Evolutionary conservation across 768 basidiomycete species (phyloP).

Genomic region (Trametes cingulata): DNA sequence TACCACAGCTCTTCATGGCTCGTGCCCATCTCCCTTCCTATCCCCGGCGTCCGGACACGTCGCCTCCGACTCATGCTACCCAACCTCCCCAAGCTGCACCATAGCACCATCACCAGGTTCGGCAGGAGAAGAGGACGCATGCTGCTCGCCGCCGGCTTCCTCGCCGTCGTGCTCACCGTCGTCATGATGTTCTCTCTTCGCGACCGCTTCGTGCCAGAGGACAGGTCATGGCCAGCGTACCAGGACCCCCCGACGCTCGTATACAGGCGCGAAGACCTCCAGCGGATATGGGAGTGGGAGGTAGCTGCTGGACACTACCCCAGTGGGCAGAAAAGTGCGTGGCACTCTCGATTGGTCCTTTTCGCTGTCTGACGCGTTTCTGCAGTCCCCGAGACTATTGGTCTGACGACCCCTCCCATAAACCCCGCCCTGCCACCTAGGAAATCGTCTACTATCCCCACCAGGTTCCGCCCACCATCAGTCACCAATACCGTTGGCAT

Average conservation of each 20-base stretch:
- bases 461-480: constrained; percentile 50
- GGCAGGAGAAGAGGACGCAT: constrained; percentile 59
- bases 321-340: constrained; percentile 73
- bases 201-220: constrained; percentile 59
- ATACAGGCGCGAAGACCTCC: constrained; percentile 75
- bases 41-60: constrained; percentile 60
- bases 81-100: constrained; percentile 62
- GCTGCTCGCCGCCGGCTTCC: constrained; percentile 48
- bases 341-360: constrained; percentile 3
- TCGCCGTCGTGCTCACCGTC: constrained; percentile 51
- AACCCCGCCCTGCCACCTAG: constrained; percentile 78
- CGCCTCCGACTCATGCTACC: constrained; percentile 58
- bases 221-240: constrained; percentile 59
- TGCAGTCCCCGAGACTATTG: constrained; percentile 71
- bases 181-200: constrained; percentile 49
- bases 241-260: constrained; percentile 72
- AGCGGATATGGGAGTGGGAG: constrained; percentile 96
- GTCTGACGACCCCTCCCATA: constrained; percentile 51
- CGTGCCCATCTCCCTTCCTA: constrained; percentile 55
- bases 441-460: constrained; percentile 46
- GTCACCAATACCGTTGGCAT: constrained; percentile 64
- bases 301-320: constrained; percentile 93
- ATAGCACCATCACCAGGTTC: constrained; percentile 54
- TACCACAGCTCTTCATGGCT: constrained; percentile 53
- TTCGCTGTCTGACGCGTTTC: constrained; percentile 10